phyloP scores from a whole-genome alignment of 2,329 filamentous ascomycete species.

The Chaetomium sp. region DNA sequence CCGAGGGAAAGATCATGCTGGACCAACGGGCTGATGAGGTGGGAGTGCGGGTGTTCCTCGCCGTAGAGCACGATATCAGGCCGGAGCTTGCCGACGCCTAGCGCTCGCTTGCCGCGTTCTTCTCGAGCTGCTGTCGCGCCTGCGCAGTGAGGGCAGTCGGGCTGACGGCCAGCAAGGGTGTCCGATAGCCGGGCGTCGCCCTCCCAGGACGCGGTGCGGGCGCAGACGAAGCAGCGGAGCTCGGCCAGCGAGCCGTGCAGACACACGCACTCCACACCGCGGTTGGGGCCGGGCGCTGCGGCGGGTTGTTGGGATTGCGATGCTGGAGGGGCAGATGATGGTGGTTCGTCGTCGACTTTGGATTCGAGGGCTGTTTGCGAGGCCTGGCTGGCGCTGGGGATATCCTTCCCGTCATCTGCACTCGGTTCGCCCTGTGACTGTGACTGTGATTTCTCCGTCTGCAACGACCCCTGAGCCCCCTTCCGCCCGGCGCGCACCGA shows the following conservation, averaged over 20 bases:
- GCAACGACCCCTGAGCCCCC: neutral
- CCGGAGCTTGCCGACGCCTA: constrained; percentile 61
- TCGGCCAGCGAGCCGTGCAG: constrained; percentile 62
- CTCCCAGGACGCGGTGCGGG: constrained; percentile 53
- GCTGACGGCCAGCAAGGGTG: constrained; percentile 58
- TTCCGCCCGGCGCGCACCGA: constrained; percentile 31
- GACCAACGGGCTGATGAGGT: constrained; percentile 61
- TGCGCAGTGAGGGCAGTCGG: constrained; percentile 60
- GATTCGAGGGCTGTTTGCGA: constrained; percentile 2
- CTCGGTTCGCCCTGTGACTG: too few species aligned
- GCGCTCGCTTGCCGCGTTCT: constrained; percentile 58
- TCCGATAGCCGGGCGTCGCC: constrained; percentile 47
- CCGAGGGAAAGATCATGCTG: constrained; percentile 59
- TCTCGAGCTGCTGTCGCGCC: constrained; percentile 56
- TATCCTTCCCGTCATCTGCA: too few species aligned
- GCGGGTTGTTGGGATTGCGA: neutral
- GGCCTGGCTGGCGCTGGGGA: neutral
- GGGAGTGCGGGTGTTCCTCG: constrained; percentile 63
- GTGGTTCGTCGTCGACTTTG: neutral
- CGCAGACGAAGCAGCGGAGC: constrained; percentile 58
- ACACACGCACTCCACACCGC: constrained; percentile 60
- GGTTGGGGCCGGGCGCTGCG: constrained; percentile 26
- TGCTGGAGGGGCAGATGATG: constrained; percentile 9
- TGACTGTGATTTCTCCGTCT: neutral
- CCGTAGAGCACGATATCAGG: constrained; percentile 71